Conservation (phyloP, 352 stramenopile genomes). For the Phytophthora melonis region DNA sequence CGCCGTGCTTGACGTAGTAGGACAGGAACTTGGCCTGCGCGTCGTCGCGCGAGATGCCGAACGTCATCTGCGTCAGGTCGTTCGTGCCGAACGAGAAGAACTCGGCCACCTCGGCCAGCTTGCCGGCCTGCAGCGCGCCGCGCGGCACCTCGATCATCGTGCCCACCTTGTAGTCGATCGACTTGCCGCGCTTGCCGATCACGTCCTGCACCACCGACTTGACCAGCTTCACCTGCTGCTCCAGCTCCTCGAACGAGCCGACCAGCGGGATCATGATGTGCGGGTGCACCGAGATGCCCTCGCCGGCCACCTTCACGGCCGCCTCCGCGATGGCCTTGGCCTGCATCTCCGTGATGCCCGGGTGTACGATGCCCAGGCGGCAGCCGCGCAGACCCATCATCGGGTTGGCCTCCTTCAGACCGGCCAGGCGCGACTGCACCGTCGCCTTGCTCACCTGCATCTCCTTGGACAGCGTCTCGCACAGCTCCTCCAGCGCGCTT, state of each 20-base stretch:
- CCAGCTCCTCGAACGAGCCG: constrained; percentile 35
- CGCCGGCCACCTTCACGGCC: constrained; percentile 21
- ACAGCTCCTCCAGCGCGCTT: constrained; percentile 33
- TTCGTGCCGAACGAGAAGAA: constrained; percentile 42
- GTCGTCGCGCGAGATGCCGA: constrained; percentile 35
- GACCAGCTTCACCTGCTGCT: constrained; percentile 38
- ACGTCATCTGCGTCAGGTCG: constrained; percentile 39
- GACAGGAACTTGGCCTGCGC: constrained; percentile 41
- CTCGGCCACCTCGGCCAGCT: constrained; percentile 35
- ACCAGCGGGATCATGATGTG: constrained; percentile 36
- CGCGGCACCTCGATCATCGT: constrained; percentile 39
- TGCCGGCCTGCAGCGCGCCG: constrained; percentile 33
- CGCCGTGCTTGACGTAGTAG: constrained; percentile 25
- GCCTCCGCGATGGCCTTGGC: constrained; percentile 40
- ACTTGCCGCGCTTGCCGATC: constrained; percentile 31
- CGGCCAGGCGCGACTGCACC: constrained; percentile 28
- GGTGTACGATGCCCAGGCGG: constrained; percentile 33
- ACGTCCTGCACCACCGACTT: constrained; percentile 35
- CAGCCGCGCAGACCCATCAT: constrained; percentile 38
- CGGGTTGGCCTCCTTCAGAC: constrained; percentile 40
- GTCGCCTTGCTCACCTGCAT: constrained; percentile 31
- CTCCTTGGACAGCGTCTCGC: constrained; percentile 26
- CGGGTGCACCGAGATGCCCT: constrained; percentile 34
- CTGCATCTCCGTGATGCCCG: constrained; percentile 40
- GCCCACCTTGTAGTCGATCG: constrained; percentile 40